Evolutionary conservation across 257 asterid genomes (phyloP).

Genomic region (Solanum rostratum): DNA sequence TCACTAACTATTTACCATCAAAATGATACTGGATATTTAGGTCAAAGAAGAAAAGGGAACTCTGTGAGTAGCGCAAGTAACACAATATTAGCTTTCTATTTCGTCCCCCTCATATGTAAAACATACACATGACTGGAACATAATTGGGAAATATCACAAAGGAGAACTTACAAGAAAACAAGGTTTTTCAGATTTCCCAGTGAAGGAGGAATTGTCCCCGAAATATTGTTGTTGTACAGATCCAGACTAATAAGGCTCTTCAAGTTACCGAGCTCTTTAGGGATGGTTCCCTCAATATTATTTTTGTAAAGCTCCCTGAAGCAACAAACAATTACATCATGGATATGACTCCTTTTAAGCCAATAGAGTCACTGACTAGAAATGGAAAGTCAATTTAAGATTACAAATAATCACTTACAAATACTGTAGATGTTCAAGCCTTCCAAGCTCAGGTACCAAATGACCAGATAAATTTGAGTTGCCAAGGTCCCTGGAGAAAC

Average conservation of each 20-base stretch:
- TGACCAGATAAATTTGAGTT: conserved; percentile 67
- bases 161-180: conserved; percentile 69
- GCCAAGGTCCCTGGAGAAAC: conserved; percentile 56
- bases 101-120: background rate
- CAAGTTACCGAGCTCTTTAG: conserved; percentile 74
- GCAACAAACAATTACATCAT: conserved; percentile 1
- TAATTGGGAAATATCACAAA: background rate
- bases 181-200: conserved; percentile 73
- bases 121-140: background rate
- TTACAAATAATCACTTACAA: conserved; percentile 35
- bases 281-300: conserved; percentile 72
- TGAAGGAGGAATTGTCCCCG: conserved; percentile 67
- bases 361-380: background rate
- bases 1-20: background rate
- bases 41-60: background rate
- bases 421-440: conserved; percentile 61
- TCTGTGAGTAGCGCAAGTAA: background rate
- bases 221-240: conserved; percentile 76
- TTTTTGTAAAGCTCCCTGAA: conserved; percentile 88
- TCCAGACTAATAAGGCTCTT: conserved; percentile 90
- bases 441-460: conserved; percentile 62
- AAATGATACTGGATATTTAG: background rate
- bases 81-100: background rate
- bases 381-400: background rate
- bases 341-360: background rate